Evolutionary conservation across 352 stramenopile species (phyloP).

Genomic region (Globisporangium cederbergense): DNA sequence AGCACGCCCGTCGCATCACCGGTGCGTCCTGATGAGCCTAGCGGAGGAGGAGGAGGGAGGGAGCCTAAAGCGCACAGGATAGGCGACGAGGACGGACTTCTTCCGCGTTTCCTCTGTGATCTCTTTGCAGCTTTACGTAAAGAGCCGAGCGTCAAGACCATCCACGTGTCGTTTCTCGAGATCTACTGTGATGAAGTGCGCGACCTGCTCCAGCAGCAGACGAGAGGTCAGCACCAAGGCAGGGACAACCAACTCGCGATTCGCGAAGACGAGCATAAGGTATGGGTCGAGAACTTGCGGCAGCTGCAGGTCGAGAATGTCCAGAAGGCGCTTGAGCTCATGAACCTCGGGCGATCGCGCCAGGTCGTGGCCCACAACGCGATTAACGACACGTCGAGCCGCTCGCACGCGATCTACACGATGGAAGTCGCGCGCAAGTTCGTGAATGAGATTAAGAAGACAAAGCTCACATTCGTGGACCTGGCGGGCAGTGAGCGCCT

Average conservation of each 20-base stretch:
- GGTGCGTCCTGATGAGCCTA: not conserved
- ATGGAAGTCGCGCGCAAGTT: conserved; percentile 45
- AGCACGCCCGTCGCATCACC: conserved; percentile 14
- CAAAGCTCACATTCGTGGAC: conserved; percentile 63
- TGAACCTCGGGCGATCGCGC: conserved; percentile 36
- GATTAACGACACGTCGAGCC: conserved; percentile 58
- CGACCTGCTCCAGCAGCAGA: conserved; percentile 74
- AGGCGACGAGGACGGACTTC: conserved; percentile 34
- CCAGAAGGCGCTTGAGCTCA: conserved; percentile 37
- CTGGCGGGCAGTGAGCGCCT: conserved; percentile 52
- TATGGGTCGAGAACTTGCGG: conserved; percentile 42
- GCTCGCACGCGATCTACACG: conserved; percentile 60
- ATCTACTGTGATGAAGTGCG: conserved; percentile 94
- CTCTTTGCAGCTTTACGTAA: conserved; percentile 38
- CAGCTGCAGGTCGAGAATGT: conserved; percentile 34
- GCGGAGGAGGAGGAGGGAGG: not conserved
- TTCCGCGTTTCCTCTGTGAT: conserved; percentile 50
- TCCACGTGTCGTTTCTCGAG: conserved; percentile 78
- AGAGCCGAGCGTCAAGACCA: conserved; percentile 33
- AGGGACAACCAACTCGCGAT: conserved; percentile 28
- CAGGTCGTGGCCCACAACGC: conserved; percentile 42
- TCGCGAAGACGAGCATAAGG: conserved; percentile 36
- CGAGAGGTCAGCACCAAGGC: not conserved
- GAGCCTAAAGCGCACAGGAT: conserved; percentile 2
- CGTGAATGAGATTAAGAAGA: conserved; percentile 39